phyloP scores from a whole-genome alignment of 164 flowering plant species.

The Piper longum region DNA sequence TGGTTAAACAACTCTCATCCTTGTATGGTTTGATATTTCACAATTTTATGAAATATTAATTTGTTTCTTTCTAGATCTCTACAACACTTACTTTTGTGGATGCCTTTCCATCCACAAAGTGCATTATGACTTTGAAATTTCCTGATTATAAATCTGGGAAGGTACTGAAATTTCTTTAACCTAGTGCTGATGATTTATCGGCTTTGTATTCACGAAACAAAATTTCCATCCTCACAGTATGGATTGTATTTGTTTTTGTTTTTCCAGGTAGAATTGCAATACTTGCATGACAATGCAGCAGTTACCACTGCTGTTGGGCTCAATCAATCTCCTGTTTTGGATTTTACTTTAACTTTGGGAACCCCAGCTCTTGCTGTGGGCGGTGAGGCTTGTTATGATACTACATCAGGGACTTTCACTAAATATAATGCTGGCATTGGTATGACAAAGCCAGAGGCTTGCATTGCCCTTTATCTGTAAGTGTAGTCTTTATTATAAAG shows the following conservation, averaged over 20 bases:
- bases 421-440: conserved; percentile 87
- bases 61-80: conserved; percentile 31
- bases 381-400: conserved; percentile 81
- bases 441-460: conserved; percentile 57
- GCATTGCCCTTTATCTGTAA: conserved; percentile 70
- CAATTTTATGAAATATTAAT: not conserved
- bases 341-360: conserved; percentile 65
- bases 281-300: conserved; percentile 81
- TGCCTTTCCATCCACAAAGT: conserved; percentile 67
- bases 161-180: conserved; percentile 25
- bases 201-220: conserved; percentile 29
- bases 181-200: not conserved
- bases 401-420: conserved; percentile 43
- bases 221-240: conserved; percentile 26
- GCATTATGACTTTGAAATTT: conserved; percentile 60
- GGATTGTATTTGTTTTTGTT: conserved; percentile 4
- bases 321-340: conserved; percentile 52
- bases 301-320: conserved; percentile 39
- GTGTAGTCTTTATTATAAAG: conserved; percentile 6
- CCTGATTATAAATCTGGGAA: conserved; percentile 73
- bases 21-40: not conserved
- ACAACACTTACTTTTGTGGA: conserved; percentile 56
- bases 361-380: conserved; percentile 77
- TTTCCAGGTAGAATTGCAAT: conserved; percentile 69
- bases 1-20: not conserved